A percentile compares a stretch with the other conserved stretches of the same genome.
Conservation (phyloP, 2,329 filamentous ascomycete genomes). For the Westerdykella sp. region DNA sequence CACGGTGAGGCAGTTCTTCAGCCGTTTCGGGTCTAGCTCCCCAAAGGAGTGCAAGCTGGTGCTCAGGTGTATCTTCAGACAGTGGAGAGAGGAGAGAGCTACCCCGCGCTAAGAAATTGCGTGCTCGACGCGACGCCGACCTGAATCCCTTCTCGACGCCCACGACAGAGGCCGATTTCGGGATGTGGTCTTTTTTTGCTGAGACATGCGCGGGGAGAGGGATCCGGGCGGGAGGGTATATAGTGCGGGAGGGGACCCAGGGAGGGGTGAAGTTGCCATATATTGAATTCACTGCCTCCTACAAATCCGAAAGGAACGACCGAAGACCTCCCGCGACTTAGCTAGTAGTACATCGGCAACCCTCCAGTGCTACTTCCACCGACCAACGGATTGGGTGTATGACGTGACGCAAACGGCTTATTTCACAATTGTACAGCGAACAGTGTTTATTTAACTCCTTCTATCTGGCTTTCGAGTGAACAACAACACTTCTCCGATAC, state of each 20-base stretch:
- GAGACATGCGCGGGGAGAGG: constrained; percentile 1
- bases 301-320: constrained; percentile 3
- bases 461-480: neutral
- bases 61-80: too few species aligned
- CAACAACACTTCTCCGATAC: constrained; percentile 5
- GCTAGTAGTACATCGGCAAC: constrained; percentile 6
- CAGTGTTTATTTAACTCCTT: neutral
- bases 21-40: too few species aligned
- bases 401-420: constrained; percentile 18
- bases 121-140: constrained; percentile 5
- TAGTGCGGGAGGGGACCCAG: constrained; percentile 12
- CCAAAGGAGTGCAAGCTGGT: too few species aligned
- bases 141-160: neutral
- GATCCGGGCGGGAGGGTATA: neutral
- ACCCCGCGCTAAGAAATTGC: constrained; percentile 4
- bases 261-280: constrained; percentile 7
- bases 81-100: too few species aligned
- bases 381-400: constrained; percentile 8
- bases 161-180: neutral
- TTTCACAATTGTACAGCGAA: constrained; percentile 11
- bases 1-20: too few species aligned
- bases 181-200: neutral
- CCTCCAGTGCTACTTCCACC: neutral
- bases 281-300: constrained; percentile 4
- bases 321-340: constrained; percentile 1